phyloP scores from a whole-genome alignment of 2,329 filamentous ascomycete genomes.

The Penicillium sp. region DNA sequence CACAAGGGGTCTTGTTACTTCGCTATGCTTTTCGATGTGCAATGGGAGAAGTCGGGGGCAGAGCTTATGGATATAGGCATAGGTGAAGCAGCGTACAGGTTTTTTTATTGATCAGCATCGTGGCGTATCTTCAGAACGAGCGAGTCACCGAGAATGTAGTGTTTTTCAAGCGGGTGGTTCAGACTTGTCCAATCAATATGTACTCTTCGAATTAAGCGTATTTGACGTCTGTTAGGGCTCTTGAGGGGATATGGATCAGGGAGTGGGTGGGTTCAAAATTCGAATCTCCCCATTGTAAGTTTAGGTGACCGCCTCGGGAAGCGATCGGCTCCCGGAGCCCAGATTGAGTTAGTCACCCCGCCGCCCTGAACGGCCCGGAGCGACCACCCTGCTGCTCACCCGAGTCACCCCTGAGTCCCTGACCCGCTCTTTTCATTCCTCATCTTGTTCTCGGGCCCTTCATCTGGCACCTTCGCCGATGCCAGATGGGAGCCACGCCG shows the following conservation, averaged over 20 bases:
- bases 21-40: background rate
- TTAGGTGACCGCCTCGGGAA: background rate
- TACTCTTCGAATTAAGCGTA: background rate
- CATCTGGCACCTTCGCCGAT: background rate
- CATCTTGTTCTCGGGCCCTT: background rate
- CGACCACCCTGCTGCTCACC: background rate
- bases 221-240: background rate
- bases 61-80: background rate
- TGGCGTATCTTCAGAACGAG: background rate
- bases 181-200: background rate
- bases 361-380: background rate
- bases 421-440: background rate
- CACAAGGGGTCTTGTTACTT: background rate
- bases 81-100: constrained; percentile 26
- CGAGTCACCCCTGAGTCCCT: too few relatives aligned
- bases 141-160: too few relatives aligned
- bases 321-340: background rate
- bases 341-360: background rate
- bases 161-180: background rate
- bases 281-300: constrained; percentile 15
- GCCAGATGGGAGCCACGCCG: background rate
- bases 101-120: constrained; percentile 37
- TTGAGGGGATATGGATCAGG: background rate
- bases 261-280: constrained; percentile 10
- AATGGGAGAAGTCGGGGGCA: background rate